Percentiles rank a stretch among this genome's conserved stretches.
Conservation (phyloP, 164 flowering plant genomes). For the Saururus chinensis region DNA sequence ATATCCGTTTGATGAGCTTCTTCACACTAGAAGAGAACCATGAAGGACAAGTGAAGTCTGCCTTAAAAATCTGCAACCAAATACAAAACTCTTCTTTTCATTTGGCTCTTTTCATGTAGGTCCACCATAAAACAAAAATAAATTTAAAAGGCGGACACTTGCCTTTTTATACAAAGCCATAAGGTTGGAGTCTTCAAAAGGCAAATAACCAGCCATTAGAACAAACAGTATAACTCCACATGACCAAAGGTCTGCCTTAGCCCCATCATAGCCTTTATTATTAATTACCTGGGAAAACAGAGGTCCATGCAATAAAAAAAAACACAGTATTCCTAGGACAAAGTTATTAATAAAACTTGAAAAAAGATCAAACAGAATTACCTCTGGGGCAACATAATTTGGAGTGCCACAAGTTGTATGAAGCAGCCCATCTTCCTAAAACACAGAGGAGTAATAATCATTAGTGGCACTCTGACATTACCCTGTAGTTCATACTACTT, state of each 20-base stretch:
- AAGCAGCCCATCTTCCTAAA: slow-evolving; percentile 88
- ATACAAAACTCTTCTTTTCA: not conserved
- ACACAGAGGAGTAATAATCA: not conserved
- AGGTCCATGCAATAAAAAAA: not conserved
- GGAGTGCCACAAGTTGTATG: slow-evolving; percentile 98
- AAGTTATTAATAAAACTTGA: not conserved
- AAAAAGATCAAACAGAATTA: slow-evolving; percentile 9
- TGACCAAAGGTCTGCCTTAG: slow-evolving; percentile 97
- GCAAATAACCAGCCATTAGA: slow-evolving; percentile 92
- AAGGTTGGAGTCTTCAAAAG: slow-evolving; percentile 89
- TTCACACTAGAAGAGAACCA: slow-evolving; percentile 94
- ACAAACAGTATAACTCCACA: slow-evolving; percentile 95
- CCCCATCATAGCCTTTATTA: slow-evolving; percentile 93
- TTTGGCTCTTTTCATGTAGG: not conserved
- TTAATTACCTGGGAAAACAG: slow-evolving; percentile 52
- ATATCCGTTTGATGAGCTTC: slow-evolving; percentile 73
- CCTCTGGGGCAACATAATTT: slow-evolving; percentile 99
- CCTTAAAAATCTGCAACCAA: slow-evolving; percentile 64
- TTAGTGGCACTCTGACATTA: not conserved
- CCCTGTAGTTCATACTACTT: not conserved
- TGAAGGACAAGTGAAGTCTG: slow-evolving; percentile 79
- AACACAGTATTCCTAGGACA: not conserved
- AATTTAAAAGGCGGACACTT: not conserved
- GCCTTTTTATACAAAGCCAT: slow-evolving; percentile 81
- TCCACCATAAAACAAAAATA: not conserved